These are phyloP conservation scores for Boletus fagicola DNA, from an alignment of 768 basidiomycete genomes.

Conservation along the genomic window DNA sequence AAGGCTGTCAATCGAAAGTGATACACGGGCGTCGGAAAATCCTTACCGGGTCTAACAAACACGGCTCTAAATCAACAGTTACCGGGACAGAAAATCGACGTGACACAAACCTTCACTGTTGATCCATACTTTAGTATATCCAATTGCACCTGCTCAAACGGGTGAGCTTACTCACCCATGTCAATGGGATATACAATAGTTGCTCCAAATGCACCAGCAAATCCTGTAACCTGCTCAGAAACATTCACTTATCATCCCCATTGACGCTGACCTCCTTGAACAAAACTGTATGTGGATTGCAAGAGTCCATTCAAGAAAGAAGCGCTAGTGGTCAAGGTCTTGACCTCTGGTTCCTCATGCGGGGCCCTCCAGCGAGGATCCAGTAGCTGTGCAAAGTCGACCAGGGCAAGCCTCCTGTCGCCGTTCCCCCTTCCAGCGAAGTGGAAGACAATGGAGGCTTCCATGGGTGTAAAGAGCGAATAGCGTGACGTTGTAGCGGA, in stretches of 20 bases:
- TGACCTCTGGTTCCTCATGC: conserved; percentile 46
- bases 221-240: conserved; percentile 45
- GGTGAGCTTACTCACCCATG: conserved; percentile 56
- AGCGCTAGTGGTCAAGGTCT: conserved; percentile 27
- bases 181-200: conserved; percentile 99
- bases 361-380: conserved; percentile 88
- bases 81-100: neutral
- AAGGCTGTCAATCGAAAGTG: conserved; percentile 2
- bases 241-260: neutral
- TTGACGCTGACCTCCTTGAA: conserved; percentile 64
- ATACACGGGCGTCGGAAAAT: neutral
- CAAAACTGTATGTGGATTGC: conserved; percentile 83
- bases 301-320: conserved; percentile 57
- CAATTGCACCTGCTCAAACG: neutral
- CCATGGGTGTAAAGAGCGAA: conserved; percentile 96
- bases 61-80: conserved; percentile 9
- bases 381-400: conserved; percentile 90
- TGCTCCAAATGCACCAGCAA: conserved; percentile 93
- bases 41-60: conserved; percentile 56
- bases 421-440: conserved; percentile 83
- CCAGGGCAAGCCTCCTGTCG: conserved; percentile 69
- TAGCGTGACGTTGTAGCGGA: conserved; percentile 86
- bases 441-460: conserved; percentile 97
- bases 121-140: conserved; percentile 10
- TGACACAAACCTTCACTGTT: conserved; percentile 66